Conservation (phyloP, 2,329 filamentous ascomycete genomes). For the Botrytis medusae region DNA sequence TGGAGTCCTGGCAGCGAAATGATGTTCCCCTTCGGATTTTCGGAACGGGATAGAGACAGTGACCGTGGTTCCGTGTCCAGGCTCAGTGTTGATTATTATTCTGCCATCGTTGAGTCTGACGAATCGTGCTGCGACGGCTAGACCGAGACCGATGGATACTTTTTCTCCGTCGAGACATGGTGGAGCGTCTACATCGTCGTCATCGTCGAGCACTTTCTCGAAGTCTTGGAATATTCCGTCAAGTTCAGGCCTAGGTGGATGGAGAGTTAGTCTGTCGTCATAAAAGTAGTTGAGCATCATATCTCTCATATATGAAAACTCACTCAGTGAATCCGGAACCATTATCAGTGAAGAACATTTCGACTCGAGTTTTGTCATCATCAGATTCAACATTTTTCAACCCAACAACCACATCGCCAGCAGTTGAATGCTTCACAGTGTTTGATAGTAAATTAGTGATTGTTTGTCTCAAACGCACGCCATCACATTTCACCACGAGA, state of each 20-base stretch:
- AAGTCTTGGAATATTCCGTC: constrained; percentile 59
- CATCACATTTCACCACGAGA: constrained; percentile 28
- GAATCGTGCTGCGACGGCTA: constrained; percentile 32
- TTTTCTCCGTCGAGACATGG: constrained; percentile 13
- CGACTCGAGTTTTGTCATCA: constrained; percentile 26
- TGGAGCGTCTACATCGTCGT: constrained; percentile 40
- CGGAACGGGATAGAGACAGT: constrained; percentile 32
- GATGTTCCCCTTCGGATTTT: constrained; percentile 15
- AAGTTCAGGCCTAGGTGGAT: constrained; percentile 61
- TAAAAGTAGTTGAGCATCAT: constrained; percentile 64
- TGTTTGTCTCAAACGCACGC: constrained; percentile 28
- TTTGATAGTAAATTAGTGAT: constrained; percentile 32
- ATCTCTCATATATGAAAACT: constrained; percentile 40
- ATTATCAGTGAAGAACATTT: constrained; percentile 30
- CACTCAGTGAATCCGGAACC: constrained; percentile 30
- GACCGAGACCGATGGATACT: constrained; percentile 29
- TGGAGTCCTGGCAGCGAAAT: background rate
- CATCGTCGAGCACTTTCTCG: constrained; percentile 56
- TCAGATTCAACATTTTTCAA: constrained; percentile 22
- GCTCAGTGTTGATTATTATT: constrained; percentile 29
- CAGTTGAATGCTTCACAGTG: constrained; percentile 29
- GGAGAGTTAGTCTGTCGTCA: constrained; percentile 72
- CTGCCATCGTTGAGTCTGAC: constrained; percentile 31
- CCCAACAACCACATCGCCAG: constrained; percentile 24
- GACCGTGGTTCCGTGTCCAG: constrained; percentile 29